Base-by-base conservation (phyloP, 2,329 filamentous ascomycete genomes). In the Aureobasidium sp. region DNA sequence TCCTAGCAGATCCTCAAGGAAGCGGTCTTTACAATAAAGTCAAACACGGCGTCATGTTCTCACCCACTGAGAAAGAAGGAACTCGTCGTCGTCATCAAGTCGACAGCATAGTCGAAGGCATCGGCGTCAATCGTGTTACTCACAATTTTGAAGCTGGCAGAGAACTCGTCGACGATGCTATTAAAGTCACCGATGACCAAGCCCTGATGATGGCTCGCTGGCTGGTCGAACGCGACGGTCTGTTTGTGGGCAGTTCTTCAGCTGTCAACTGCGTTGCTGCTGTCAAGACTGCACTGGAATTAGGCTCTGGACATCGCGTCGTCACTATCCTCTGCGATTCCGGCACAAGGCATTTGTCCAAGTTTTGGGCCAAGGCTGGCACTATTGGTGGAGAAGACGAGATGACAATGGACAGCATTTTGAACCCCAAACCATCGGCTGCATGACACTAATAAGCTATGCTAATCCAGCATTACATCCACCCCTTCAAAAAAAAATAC, bases 21-120 rank as follows among this genome's bases (percentile, higher is more conserved):
- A 96, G 90, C 72, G 94, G 94, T 0, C 79, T 99, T 29, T 97
- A 89, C 79, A 96, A 99, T 77, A 89, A 90, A 71, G 82, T 99
- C 67, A 88, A 88, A 68, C 90, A 94, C 74, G 94, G 93, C 5
- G 94, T 99, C 64, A 96, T 99, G 90, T 99, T 97, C 76, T 89
- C 91, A 64, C 70, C 82, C 0, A 95, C 90, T 34, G 94, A 99
- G 77, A 84, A 83, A 66, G 94, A 99, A 79, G 94, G 94, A 4
- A 97, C 93, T 13, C 82, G 94, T 15, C 83, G 95, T 53, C 82
- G 94, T 63, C 87, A 90, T 69, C 95, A 99, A 76, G 91, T 99
- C 58, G 95, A 99, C 77, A 92, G 88, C 5, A 90, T 99, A 66
- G 91, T 99, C 32, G 95, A 99, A 76, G 94, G 94, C 1, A 90